Percentiles rank a stretch among this genome's conserved stretches.
These are phyloP conservation scores for Tephrocybe sp. DNA, from an alignment of 768 basidiomycete species.

Conservation along the genomic window DNA sequence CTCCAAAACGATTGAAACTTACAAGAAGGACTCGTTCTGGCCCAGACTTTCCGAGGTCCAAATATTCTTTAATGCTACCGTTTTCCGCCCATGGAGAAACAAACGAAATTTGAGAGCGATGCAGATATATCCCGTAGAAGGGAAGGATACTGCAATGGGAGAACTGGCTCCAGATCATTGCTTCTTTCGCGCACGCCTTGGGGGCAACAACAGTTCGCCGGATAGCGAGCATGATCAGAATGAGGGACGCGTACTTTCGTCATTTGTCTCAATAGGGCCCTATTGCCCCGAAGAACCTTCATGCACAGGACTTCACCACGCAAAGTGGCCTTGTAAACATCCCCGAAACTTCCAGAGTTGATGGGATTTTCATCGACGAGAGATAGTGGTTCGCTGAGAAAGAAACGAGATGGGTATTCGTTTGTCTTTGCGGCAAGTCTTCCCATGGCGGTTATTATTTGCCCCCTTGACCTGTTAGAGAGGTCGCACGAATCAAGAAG, in stretches of 20 bases:
- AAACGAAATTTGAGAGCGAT: conserved; percentile 21
- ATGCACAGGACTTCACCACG: not conserved
- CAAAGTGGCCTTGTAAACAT: not conserved
- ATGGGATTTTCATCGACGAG: not conserved
- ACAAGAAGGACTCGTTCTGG: conserved; percentile 14
- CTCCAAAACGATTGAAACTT: not conserved
- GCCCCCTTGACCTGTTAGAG: not conserved
- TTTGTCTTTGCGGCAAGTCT: not conserved
- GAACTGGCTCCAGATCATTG: conserved; percentile 25
- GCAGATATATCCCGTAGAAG: conserved; percentile 26
- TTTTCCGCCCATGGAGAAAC: conserved; percentile 26
- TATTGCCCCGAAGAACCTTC: not conserved
- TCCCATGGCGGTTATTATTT: not conserved
- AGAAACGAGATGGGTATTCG: not conserved
- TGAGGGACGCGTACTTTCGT: not conserved
- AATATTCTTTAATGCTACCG: conserved; percentile 27
- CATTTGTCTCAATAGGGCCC: not conserved
- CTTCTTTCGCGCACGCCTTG: conserved; percentile 1
- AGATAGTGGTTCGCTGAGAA: not conserved
- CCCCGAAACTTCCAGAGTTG: not conserved
- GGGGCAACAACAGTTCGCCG: not conserved
- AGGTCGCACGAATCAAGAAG: not conserved
- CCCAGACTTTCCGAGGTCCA: conserved; percentile 17
- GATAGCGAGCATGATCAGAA: not conserved
- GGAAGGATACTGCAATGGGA: conserved; percentile 28